phyloP scores from a whole-genome alignment of 2,329 filamentous ascomycete species.

The Blastomyces silverae region DNA sequence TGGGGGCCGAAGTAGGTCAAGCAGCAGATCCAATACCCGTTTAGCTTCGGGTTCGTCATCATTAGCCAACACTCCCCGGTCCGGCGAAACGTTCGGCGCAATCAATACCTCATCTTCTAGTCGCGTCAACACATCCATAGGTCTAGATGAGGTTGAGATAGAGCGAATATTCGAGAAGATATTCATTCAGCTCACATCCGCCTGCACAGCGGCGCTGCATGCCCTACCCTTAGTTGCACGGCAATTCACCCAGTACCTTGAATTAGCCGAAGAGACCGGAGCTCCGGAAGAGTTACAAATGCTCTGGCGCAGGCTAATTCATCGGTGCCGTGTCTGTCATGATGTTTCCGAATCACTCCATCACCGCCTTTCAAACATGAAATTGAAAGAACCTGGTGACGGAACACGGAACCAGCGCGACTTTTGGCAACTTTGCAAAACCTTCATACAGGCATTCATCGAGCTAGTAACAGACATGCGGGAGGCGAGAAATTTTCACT shows the following conservation, averaged over 20 bases:
- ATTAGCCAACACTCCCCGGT: conserved; percentile 64
- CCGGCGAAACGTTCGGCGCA: conserved; percentile 68
- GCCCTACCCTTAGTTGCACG: conserved; percentile 63
- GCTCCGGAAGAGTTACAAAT: conserved; percentile 55
- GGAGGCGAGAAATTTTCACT: conserved; percentile 42
- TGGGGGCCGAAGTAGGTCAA: conserved; percentile 40
- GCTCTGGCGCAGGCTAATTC: conserved; percentile 63
- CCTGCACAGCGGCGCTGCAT: conserved; percentile 65
- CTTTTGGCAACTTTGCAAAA: conserved; percentile 64
- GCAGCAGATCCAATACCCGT: conserved; percentile 50
- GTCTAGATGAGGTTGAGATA: conserved; percentile 63
- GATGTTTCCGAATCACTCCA: conserved; percentile 68
- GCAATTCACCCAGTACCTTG: conserved; percentile 59
- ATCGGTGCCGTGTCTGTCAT: conserved; percentile 63
- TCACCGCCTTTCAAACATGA: conserved; percentile 66
- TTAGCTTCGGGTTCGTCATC: conserved; percentile 43
- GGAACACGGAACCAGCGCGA: conserved; percentile 54
- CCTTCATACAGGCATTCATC: conserved; percentile 45
- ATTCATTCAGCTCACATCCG: conserved; percentile 65
- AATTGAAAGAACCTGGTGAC: conserved; percentile 73
- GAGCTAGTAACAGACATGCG: conserved; percentile 44
- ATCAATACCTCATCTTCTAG: conserved; percentile 42
- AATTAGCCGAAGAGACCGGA: conserved; percentile 55
- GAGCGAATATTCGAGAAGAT: conserved; percentile 77
- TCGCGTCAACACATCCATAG: conserved; percentile 50